Base-by-base conservation (phyloP, 2,329 filamentous ascomycete species). In the Ophiostoma ulmi region DNA sequence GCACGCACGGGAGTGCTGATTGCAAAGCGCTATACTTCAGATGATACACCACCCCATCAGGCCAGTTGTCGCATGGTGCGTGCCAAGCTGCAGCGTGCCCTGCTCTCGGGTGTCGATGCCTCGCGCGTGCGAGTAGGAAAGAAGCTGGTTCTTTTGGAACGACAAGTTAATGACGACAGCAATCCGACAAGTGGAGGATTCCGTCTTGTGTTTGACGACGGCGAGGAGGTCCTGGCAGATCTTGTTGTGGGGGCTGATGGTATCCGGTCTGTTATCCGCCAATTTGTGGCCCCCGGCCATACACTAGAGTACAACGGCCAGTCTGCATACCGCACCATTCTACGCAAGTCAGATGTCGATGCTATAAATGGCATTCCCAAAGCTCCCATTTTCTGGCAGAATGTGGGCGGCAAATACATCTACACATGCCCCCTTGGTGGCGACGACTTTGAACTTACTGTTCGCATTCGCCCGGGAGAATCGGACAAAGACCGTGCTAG, bases 211-310 rank as follows among this genome's bases (percentile, higher is more conserved):
- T 87, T 88, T 71, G 78, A 81, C 14, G 84, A 87, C 73, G 80
- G 80, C 3, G 75, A 74, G 5, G 69, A 65, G 0, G 80, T 79
- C 2, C 75, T 79, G 20, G 80, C 80, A 2, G 83, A 85, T 72
- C 75, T 86, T 0, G 78, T 86, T 0, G 79, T 87, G 1, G 85
- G 84, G 0, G 84, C 83, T 5, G 83, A 87, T 74, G 83, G 85
- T 2, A 85, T 86, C 69, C 80, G 83, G 71, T 85, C 83, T 1
- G 70, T 74, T 2, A 70, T 5, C 81, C 73, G 73, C 72, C 17
- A 44, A 8, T 75, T 77, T n/a, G 76, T 80, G 0, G 82, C 82
- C 58, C 80, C 80, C 0, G 77, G 78, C 0, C 81, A 84, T 73
- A 75, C 75, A 17, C 81, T 85, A 69, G 78, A 78, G 61, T 85